These are phyloP conservation scores for Talaromyces sp. DNA, from an alignment of 2,329 filamentous ascomycete species.

Conservation along the genomic window DNA sequence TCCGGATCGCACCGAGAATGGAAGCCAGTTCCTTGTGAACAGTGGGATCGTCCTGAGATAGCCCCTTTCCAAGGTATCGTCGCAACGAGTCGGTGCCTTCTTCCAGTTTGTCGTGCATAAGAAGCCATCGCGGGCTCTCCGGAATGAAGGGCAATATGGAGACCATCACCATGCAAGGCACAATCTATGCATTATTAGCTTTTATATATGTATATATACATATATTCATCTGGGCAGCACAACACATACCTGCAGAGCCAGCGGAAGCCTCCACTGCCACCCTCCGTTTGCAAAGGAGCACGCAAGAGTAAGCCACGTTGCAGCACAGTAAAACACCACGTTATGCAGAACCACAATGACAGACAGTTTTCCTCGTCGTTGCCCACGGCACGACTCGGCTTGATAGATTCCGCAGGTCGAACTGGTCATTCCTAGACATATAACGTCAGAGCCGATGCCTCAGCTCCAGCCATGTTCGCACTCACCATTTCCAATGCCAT, in stretches of 20 bases:
- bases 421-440: slow-evolving; percentile 47
- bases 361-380: slow-evolving; percentile 51
- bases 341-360: slow-evolving; percentile 43
- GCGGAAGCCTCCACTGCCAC: slow-evolving; percentile 18
- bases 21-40: not conserved
- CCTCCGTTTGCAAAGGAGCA: slow-evolving; percentile 17
- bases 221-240: not conserved
- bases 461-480: slow-evolving; percentile 16
- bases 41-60: not conserved
- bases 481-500: slow-evolving; percentile 49
- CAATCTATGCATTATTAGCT: slow-evolving; percentile 31
- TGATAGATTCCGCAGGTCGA: slow-evolving; percentile 40
- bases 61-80: slow-evolving; percentile 33
- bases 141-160: slow-evolving; percentile 30
- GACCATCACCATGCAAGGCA: slow-evolving; percentile 39
- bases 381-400: slow-evolving; percentile 41
- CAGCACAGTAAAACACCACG: slow-evolving; percentile 19
- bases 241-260: slow-evolving; percentile 42
- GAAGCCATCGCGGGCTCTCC: slow-evolving; percentile 28
- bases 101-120: slow-evolving; percentile 44
- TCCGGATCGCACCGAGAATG: not conserved
- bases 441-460: not conserved
- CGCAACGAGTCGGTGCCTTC: slow-evolving; percentile 43
- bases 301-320: slow-evolving; percentile 33
- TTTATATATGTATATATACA: too few relatives aligned